Evolutionary conservation across 2,329 filamentous ascomycete species (phyloP), one percentile per base, ranked within the genome.

Genomic region (Fusarium sp.): DNA sequence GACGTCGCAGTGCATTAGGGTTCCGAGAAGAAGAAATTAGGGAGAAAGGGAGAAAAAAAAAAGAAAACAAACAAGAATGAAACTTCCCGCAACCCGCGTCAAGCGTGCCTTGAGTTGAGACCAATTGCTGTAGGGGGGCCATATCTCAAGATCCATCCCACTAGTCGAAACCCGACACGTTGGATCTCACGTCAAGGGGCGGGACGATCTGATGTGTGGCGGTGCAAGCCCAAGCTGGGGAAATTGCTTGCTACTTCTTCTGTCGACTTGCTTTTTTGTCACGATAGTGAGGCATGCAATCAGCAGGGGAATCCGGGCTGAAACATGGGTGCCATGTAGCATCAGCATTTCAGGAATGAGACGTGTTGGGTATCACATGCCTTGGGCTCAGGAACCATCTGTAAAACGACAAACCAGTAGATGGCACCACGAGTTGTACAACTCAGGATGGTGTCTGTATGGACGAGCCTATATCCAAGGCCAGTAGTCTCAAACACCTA

Each of bases 171-270:
- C 53, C 56, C 61, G 54, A 68, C 58, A 66, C 51, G 41, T 37
- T 61, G 55, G 71, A 73, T 73, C 71, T 72, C 56, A 62, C 68
- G 68, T 66, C 55, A 57, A 59, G 60, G 52, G 57, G 61, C 71
- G 71, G 71, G 71, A 72, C 65, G 71, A 73, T 73, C 71, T 73
- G 59, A 52, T 37, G 65, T 37, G 65, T 65, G 46, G 55, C 61
- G 39, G 62, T 56, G 63, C 62, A 54, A 56, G 51, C 60, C 57
- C 62, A 54, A 56, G 51, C 60, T 59, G 67, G 66, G 66, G 64
- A 59, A 51, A 59, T 40, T 50, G 43, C 52, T 27, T 56, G 41
- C 39, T 65, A 37, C 47, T 63, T 50, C 64, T 63, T 34, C 34
- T 47, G 58, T 31, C 55, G 36, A 34, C 28, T 50, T 62, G 57